Evolutionary conservation across 805 yeast genomes (phyloP), one percentile per base, ranked within the genome.

Genomic region (Wickerhamomyces chaumierensis): DNA sequence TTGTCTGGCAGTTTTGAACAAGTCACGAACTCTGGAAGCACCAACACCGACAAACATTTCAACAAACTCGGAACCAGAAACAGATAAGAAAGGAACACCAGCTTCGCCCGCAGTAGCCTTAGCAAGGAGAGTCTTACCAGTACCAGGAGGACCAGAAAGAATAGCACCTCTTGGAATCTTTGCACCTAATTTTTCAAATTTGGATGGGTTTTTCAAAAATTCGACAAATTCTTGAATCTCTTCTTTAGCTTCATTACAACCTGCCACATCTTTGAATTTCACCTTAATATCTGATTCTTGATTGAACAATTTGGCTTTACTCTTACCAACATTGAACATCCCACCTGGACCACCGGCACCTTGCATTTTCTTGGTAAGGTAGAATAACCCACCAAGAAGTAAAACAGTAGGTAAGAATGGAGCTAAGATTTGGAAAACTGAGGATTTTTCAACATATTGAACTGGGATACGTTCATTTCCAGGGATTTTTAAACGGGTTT

Each of bases 31-130:
- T 59, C 96, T 73, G 3, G 90, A 79, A 4, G 96, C 95, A 64
- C 96, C 96, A 19, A 87, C 95, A 63, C 96, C 96, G 17, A 84
- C 94, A 66, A 84, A 87, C 95, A 87, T 87, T 60, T 87, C 95
- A n/a, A 86, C 94, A 49, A 87, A 87, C 57, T 87, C 96, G 13
- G 95, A 85, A 51, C 95, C 96, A 2, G 94, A 81, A 6, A 87
- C 95, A 18, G 92, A 79, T 47, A 77, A 77, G 58, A 87, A 87
- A 19, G 96, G 95, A 37, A 87, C 96, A 37, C 85, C 92, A 2
- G 96, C 95, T 58, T 87, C 96, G 49, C 96, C 96, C 3, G 96
- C 96, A 19, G 96, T 87, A 12, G 96, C 96, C 58, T 83, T 86
- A 18, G 96, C 96, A 40, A 87, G 63, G 45, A 87, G 62, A 0